Conservation (phyloP, 805 yeast species). For the Komagataella kurtzmanii region DNA sequence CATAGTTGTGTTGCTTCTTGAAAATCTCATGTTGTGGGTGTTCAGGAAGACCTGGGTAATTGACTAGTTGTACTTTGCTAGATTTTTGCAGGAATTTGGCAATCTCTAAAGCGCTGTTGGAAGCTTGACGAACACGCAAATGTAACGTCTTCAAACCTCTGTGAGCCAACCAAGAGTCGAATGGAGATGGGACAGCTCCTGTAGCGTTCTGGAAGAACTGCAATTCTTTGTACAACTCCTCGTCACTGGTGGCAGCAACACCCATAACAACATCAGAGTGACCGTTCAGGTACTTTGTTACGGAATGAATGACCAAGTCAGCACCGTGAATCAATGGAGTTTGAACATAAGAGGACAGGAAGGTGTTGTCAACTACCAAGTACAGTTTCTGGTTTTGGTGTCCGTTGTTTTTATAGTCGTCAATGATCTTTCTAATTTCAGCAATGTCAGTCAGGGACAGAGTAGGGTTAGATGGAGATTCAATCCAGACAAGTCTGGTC, state of each 20-base stretch:
- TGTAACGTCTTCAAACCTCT: constrained; percentile 83
- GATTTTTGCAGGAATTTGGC: constrained; percentile 47
- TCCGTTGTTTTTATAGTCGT: constrained; percentile 17
- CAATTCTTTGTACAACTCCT: constrained; percentile 44
- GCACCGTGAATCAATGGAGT: constrained; percentile 79
- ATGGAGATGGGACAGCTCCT: constrained; percentile 84
- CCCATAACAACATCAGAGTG: constrained; percentile 90
- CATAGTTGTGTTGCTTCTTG: constrained; percentile 63
- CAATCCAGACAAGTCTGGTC: constrained; percentile 77
- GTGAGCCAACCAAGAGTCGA: constrained; percentile 88
- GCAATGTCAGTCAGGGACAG: constrained; percentile 64
- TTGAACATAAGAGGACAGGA: constrained; percentile 76
- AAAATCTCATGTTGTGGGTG: constrained; percentile 56
- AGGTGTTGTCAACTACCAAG: constrained; percentile 80
- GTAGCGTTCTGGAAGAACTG: constrained; percentile 77
- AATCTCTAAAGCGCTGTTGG: constrained; percentile 50
- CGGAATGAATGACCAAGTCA: constrained; percentile 79
- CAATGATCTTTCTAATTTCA: constrained; percentile 43
- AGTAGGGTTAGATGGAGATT: constrained; percentile 84
- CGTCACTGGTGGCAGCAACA: constrained; percentile 57
- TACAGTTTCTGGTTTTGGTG: constrained; percentile 36
- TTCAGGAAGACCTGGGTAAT: constrained; percentile 71
- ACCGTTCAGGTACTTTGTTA: constrained; percentile 84
- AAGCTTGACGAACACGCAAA: constrained; percentile 61
- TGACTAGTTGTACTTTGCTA: constrained; percentile 47